Evolutionary conservation across 2,329 filamentous ascomycete species (phyloP).

Genomic region (Lecanosticta acicola): DNA sequence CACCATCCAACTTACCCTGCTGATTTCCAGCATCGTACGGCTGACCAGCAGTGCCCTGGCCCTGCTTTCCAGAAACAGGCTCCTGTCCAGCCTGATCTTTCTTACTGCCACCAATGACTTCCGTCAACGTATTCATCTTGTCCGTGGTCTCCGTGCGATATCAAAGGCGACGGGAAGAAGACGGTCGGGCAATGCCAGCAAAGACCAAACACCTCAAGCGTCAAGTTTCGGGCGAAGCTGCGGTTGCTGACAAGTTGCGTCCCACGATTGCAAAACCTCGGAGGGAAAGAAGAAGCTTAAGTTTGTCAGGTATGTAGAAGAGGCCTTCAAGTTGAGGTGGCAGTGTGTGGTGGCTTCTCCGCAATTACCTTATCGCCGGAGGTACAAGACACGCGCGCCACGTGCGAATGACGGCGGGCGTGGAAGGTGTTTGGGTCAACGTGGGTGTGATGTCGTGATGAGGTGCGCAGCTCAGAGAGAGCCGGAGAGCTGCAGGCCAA

Average conservation of each 20-base stretch:
- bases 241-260: not conserved
- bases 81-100: slow-evolving; percentile 42
- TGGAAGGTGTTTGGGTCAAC: no score
- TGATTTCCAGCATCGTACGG: slow-evolving; percentile 76
- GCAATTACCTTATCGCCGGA: not conserved
- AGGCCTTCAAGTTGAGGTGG: not conserved
- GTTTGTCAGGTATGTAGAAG: not conserved
- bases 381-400: not conserved
- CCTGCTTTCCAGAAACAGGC: slow-evolving; percentile 65
- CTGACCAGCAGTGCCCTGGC: slow-evolving; percentile 61
- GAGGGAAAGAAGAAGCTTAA: not conserved
- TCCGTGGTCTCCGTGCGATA: no score
- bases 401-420: not conserved
- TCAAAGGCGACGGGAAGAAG: no score
- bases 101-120: slow-evolving; percentile 29
- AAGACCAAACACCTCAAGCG: not conserved
- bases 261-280: not conserved
- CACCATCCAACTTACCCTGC: slow-evolving; percentile 42
- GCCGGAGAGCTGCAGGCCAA: not conserved
- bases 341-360: not conserved
- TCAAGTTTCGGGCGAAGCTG: not conserved
- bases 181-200: not conserved
- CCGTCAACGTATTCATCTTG: slow-evolving; percentile 61
- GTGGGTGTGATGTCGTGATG: not conserved
- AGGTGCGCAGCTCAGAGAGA: no score